phyloP scores from a whole-genome alignment of 176 grass and related monocot species.

The Oryza longistaminata region DNA sequence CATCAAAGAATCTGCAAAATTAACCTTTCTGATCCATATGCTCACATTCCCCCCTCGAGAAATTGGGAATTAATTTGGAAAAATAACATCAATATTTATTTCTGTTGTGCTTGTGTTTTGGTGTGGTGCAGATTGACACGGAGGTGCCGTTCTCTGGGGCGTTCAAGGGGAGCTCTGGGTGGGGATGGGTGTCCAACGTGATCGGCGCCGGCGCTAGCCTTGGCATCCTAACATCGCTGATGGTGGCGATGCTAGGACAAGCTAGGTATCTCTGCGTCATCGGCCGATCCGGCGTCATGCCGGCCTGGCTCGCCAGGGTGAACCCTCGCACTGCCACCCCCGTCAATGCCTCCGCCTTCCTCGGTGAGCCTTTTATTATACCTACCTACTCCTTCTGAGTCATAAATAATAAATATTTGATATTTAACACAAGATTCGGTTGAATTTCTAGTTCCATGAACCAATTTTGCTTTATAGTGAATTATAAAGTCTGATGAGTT shows the following conservation, averaged over 20 bases:
- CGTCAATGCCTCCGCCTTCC: slow-evolving; percentile 81
- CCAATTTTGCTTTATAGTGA: too few relatives aligned
- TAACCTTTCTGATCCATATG: neutral
- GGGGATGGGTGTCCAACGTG: slow-evolving; percentile 86
- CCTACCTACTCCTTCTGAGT: too few relatives aligned
- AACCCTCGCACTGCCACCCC: slow-evolving; percentile 70
- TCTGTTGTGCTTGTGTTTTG: too few relatives aligned
- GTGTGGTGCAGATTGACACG: slow-evolving; percentile 63
- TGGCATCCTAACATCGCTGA: slow-evolving; percentile 86
- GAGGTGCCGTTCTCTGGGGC: slow-evolving; percentile 87
- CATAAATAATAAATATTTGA: too few relatives aligned
- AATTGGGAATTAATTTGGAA: too few relatives aligned
- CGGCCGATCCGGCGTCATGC: slow-evolving; percentile 83
- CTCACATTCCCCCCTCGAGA: too few relatives aligned
- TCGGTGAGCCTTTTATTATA: slow-evolving; percentile 43
- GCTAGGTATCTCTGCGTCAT: slow-evolving; percentile 93
- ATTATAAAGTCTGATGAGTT: too few relatives aligned
- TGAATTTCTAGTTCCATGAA: too few relatives aligned
- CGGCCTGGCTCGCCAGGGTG: slow-evolving; percentile 77
- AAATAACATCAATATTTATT: too few relatives aligned
- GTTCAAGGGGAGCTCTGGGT: slow-evolving; percentile 56
- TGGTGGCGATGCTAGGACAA: slow-evolving; percentile 94
- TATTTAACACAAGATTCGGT: too few relatives aligned
- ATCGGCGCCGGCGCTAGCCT: slow-evolving; percentile 76
- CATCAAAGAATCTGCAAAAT: neutral